A percentile compares a stretch with the other conserved stretches of the same genome.
Conservation (phyloP, 345 rosid species). For the Melastoma malabathricum region DNA sequence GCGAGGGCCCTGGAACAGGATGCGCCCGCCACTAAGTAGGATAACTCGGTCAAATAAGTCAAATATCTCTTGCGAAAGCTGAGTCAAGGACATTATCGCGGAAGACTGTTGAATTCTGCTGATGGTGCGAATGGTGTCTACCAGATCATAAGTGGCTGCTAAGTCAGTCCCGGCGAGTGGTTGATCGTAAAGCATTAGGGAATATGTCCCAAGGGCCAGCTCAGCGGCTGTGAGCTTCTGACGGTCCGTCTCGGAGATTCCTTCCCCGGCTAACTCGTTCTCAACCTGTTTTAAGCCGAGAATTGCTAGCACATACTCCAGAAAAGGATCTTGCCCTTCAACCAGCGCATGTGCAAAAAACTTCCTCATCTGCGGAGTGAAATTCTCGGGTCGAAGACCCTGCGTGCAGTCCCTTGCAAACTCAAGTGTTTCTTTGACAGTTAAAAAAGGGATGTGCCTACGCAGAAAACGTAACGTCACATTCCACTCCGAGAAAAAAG, state of each 20-base stretch:
- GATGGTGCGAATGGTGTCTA: slow-evolving; percentile 18
- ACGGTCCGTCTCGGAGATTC: slow-evolving; percentile 13
- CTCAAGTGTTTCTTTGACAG: slow-evolving; percentile 23
- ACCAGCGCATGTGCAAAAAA: slow-evolving; percentile 28
- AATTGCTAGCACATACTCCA: slow-evolving; percentile 20
- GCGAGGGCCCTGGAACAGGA: slow-evolving; percentile 21
- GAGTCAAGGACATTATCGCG: slow-evolving; percentile 16
- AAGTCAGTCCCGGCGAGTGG: slow-evolving; percentile 19
- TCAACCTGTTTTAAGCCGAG: slow-evolving; percentile 17
- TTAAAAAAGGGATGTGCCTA: slow-evolving; percentile 21
- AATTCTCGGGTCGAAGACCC: slow-evolving; percentile 22
- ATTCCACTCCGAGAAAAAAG: background rate
- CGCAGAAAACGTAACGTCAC: background rate
- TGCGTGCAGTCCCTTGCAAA: slow-evolving; percentile 28
- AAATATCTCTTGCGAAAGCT: slow-evolving; percentile 16
- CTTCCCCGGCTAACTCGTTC: slow-evolving; percentile 16
- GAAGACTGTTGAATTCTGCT: slow-evolving; percentile 24
- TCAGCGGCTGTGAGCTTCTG: slow-evolving; percentile 26
- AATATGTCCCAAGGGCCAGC: slow-evolving; percentile 16
- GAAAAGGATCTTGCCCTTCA: slow-evolving; percentile 24
- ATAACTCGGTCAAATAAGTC: slow-evolving; percentile 20
- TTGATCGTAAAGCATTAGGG: slow-evolving; percentile 23
- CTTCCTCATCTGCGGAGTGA: slow-evolving; percentile 24
- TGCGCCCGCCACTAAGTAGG: slow-evolving; percentile 10
- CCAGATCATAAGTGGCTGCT: slow-evolving; percentile 15